phyloP scores from a whole-genome alignment of 306 rosid genomes.

The Vigna mungo region DNA sequence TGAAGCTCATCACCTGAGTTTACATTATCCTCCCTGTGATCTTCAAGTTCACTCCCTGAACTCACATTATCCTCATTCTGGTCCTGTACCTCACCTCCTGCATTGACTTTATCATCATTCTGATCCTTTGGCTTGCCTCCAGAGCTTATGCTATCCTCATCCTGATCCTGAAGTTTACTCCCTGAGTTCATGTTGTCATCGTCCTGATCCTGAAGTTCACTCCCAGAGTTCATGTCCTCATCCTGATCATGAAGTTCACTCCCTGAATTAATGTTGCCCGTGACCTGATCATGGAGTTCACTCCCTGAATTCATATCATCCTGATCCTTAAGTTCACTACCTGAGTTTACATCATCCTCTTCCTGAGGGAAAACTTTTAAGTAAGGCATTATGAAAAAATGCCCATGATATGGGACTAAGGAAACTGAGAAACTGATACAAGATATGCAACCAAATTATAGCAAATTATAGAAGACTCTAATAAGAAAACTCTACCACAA shows the following conservation, averaged over 20 bases:
- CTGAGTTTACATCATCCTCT: conserved; percentile 33
- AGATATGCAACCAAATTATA: conserved; percentile 27
- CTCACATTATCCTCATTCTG: conserved; percentile 56
- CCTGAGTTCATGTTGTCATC: conserved; percentile 34
- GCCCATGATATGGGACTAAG: neutral
- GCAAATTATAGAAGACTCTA: conserved; percentile 29
- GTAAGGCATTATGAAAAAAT: conserved; percentile 30
- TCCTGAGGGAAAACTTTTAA: conserved; percentile 60
- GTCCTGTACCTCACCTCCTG: conserved; percentile 34
- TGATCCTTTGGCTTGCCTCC: conserved; percentile 51
- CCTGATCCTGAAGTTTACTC: conserved; percentile 53
- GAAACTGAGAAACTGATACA: conserved; percentile 36
- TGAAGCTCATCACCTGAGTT: conserved; percentile 53
- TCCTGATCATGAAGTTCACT: conserved; percentile 53
- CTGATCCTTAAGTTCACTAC: conserved; percentile 46
- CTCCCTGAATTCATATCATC: conserved; percentile 50
- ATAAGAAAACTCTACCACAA: conserved; percentile 48
- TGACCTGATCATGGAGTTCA: conserved; percentile 48
- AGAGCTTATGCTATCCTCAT: conserved; percentile 49
- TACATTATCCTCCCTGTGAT: conserved; percentile 56
- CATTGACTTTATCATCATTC: conserved; percentile 48
- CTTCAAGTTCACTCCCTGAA: conserved; percentile 47
- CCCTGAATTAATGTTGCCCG: conserved; percentile 46
- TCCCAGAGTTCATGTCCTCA: conserved; percentile 55
- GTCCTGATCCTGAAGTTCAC: conserved; percentile 49